Evolutionary conservation across 768 basidiomycete species (phyloP).

Genomic region (Mycena alexandri): DNA sequence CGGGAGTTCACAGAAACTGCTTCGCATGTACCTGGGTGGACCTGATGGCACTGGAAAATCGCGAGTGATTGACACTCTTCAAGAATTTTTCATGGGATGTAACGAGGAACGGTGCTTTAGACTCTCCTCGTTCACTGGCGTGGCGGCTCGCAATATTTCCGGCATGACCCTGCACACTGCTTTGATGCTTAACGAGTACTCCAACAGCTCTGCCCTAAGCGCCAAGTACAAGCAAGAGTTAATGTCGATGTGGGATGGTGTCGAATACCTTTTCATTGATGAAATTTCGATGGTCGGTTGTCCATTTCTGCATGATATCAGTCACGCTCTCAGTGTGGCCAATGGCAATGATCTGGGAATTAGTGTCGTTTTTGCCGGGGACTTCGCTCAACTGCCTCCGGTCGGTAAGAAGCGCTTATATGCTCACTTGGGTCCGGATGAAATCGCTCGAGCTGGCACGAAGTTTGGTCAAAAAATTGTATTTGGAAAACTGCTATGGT

Average conservation of each 20-base stretch:
- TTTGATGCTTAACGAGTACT: slow-evolving; percentile 32
- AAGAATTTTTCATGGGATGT: slow-evolving; percentile 28
- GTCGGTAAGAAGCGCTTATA: slow-evolving; percentile 40
- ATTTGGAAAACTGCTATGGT: not conserved
- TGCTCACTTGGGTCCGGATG: not conserved
- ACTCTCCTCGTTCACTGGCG: slow-evolving; percentile 51
- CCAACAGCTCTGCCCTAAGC: not conserved
- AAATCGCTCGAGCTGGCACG: not conserved
- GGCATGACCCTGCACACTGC: slow-evolving; percentile 57
- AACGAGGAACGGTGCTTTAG: slow-evolving; percentile 43
- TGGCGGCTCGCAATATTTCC: slow-evolving; percentile 53
- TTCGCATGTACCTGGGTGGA: slow-evolving; percentile 45
- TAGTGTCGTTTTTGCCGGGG: slow-evolving; percentile 57
- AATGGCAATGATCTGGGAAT: slow-evolving; percentile 48
- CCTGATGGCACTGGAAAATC: slow-evolving; percentile 49
- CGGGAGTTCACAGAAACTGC: slow-evolving; percentile 1
- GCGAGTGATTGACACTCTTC: slow-evolving; percentile 40
- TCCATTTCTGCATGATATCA: slow-evolving; percentile 46
- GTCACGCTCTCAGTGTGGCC: slow-evolving; percentile 46
- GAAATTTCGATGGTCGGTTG: slow-evolving; percentile 57
- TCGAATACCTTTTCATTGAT: slow-evolving; percentile 55
- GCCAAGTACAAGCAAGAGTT: slow-evolving; percentile 31
- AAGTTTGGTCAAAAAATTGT: not conserved
- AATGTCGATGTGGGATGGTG: slow-evolving; percentile 52
- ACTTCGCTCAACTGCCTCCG: slow-evolving; percentile 58